Evolutionary conservation across 305 asterid species (phyloP).

Genomic region (Fraxinus platypoda): DNA sequence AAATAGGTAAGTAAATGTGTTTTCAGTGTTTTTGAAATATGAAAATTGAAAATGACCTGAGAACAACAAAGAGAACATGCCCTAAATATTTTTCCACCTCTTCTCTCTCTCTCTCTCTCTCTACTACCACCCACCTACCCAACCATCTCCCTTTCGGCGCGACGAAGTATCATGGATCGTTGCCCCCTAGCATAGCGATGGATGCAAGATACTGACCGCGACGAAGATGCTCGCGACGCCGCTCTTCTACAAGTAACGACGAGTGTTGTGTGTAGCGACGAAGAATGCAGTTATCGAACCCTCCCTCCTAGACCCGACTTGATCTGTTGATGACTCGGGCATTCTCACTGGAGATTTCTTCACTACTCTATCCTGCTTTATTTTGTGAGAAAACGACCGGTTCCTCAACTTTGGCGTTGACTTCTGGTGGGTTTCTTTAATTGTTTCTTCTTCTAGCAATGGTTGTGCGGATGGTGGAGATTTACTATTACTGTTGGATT

Average conservation of each 20-base stretch:
- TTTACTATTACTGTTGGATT: constrained; percentile 9
- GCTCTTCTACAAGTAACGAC: neutral
- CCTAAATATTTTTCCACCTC: no score
- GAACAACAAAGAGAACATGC: no score
- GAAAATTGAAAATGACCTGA: no score
- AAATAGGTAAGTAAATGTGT: no score
- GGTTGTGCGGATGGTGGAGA: constrained; percentile 48
- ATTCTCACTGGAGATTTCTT: constrained; percentile 38
- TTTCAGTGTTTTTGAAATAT: no score
- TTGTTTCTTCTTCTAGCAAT: constrained; percentile 47
- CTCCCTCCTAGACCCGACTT: constrained; percentile 27
- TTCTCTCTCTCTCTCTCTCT: no score
- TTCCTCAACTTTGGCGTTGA: constrained; percentile 39
- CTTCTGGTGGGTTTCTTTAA: constrained; percentile 55
- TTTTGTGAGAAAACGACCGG: constrained; percentile 35
- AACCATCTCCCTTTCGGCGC: neutral
- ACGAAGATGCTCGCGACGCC: neutral
- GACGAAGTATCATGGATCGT: no score
- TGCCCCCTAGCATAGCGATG: neutral
- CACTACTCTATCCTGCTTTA: constrained; percentile 18
- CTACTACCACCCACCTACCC: no score
- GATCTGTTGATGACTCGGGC: constrained; percentile 35
- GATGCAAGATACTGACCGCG: neutral
- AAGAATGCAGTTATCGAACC: constrained; percentile 11
- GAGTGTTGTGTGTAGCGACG: no score